phyloP scores from a whole-genome alignment of 1,284 basidiomycete species.

The Grifola frondosa region DNA sequence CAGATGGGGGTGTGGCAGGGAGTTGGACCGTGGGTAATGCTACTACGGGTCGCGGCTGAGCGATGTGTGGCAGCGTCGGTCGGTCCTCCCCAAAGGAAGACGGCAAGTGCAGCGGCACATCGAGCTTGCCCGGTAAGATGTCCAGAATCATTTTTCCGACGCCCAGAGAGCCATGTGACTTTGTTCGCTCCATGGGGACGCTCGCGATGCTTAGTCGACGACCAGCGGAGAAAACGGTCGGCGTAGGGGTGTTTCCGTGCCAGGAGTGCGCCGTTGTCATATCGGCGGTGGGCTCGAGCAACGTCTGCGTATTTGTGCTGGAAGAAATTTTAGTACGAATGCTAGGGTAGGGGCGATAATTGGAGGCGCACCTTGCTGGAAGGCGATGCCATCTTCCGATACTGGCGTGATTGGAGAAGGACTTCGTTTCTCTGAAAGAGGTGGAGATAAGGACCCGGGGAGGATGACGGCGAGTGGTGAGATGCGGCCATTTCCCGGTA shows the following conservation, averaged over 20 bases:
- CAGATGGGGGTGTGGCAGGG: constrained; percentile 29
- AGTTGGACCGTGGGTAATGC: constrained; percentile 31
- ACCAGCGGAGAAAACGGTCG: constrained; percentile 20
- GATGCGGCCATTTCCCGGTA: constrained; percentile 57
- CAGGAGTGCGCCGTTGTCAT: constrained; percentile 26
- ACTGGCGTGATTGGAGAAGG: constrained; percentile 34
- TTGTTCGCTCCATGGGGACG: constrained; percentile 30
- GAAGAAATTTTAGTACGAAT: constrained; percentile 11
- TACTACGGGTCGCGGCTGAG: constrained; percentile 28
- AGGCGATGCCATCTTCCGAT: constrained; percentile 29
- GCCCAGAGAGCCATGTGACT: constrained; percentile 29
- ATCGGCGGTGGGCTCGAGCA: constrained; percentile 8
- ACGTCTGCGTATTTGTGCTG: constrained; percentile 10
- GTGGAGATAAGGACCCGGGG: constrained; percentile 33
- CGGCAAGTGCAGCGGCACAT: too few relatives aligned
- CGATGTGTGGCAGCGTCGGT: constrained; percentile 13
- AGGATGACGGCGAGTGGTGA: constrained; percentile 30
- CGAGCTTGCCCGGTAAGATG: constrained; percentile 45
- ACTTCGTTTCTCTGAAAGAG: constrained; percentile 23
- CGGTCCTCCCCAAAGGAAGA: too few relatives aligned
- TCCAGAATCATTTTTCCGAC: constrained; percentile 58
- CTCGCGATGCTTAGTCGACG: constrained; percentile 30
- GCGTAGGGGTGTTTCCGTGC: constrained; percentile 25
- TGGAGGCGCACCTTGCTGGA: constrained; percentile 17
- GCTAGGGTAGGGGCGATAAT: constrained; percentile 1